Base-by-base conservation (phyloP, 192 early-diverging fungal species). In the Jimgerdemannia lactiflua region DNA sequence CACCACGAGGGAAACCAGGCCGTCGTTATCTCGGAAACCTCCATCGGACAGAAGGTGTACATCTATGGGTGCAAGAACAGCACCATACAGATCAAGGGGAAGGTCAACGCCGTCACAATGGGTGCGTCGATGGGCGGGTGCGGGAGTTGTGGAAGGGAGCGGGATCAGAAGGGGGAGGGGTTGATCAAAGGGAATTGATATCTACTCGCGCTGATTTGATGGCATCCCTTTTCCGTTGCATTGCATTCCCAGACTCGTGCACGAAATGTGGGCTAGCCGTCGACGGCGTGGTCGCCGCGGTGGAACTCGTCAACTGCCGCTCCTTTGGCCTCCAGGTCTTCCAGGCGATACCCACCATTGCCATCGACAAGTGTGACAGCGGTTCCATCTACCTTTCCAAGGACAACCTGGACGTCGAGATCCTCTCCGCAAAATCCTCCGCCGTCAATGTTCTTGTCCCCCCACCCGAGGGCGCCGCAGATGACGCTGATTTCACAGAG, bases 1-100 rank as follows among this genome's bases (percentile, higher is more conserved):
- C 94, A 98, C 86, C 92, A 93, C 74, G 84, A 89, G 74, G 85
- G 87, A 75, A 87, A 92, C 81, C 80, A 79, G 9, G 84, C 92
- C 6, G 85, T 99, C 20, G 83, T 93, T 8, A 88, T 99, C 75
- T 94, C 96, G 70, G 86, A 89, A 3, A 90, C 92, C 0, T 91
- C 93, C 71, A 89, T 96, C 69, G 92, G 89, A 74, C 95, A 98
- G 71, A 92, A 91, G 0, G 95, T 98, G 7, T 97, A 98, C 72
- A 95, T 99, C 82, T 98, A 89, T 84, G 95, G 95, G 83, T 98
- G 97, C 87, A 89, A 91, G 70, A 94, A 95, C 79, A 93, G 90
- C 3, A 98, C 96, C 4, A 90, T 99, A 43, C 91, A 92, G 74
- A 85, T 99, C 79, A 95, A 92, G 81, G 93, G 94, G 78, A 99